A percentile compares a stretch with the other conserved stretches of the same genome.
Conservation (phyloP, 2,329 filamentous ascomycete species). For the Ophiostoma quercus region DNA sequence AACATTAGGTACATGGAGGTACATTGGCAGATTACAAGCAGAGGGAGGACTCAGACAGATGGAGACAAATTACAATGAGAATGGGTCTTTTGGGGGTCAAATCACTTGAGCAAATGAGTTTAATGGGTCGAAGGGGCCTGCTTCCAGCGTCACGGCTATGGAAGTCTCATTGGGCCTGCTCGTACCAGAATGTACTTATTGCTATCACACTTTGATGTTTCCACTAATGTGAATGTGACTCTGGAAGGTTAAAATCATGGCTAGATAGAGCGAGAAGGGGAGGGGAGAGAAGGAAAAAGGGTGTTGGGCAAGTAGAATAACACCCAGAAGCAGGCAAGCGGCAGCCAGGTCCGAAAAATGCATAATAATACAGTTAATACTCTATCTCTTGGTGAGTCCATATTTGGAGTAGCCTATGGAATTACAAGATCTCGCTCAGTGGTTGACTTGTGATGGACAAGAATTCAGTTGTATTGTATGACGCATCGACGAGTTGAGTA, state of each 20-base stretch:
- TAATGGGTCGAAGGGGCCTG: not conserved
- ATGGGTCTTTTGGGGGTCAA: not conserved
- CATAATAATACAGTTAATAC: not conserved
- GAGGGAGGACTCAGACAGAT: not conserved
- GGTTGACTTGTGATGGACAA: not conserved
- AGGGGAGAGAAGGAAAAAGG: not conserved
- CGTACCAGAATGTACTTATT: not conserved
- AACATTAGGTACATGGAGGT: not conserved
- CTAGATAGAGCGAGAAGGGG: not conserved
- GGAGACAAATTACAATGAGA: constrained; percentile 9
- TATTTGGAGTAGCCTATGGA: not conserved
- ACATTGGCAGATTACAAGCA: not conserved
- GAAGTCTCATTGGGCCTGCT: not conserved
- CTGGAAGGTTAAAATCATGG: not conserved
- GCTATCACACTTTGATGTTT: not conserved
- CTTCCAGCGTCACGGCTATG: not conserved
- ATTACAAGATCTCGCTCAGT: not conserved
- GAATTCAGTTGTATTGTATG: too few relatives aligned
- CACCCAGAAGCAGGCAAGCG: not conserved
- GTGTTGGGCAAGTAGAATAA: not conserved
- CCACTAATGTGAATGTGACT: not conserved
- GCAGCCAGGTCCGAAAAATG: not conserved
- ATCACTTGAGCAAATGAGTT: too few relatives aligned
- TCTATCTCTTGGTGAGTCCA: constrained; percentile 1
- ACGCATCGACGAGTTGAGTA: too few relatives aligned